phyloP scores from a whole-genome alignment of 495 filamentous ascomycete genomes.

The Xylaria longipes region DNA sequence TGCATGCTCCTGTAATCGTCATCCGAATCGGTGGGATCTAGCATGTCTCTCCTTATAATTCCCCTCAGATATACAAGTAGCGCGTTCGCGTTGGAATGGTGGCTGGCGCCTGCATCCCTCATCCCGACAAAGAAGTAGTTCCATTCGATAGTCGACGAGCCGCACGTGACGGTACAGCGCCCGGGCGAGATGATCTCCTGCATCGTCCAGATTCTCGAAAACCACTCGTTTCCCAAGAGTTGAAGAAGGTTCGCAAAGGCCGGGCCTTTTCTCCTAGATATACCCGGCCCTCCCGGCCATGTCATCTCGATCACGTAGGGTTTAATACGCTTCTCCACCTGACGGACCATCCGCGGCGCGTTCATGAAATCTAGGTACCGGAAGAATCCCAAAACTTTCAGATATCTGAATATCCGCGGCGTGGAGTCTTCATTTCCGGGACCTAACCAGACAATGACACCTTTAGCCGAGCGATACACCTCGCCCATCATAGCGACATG shows the following conservation, averaged over 20 bases:
- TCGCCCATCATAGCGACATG: slow-evolving; percentile 42
- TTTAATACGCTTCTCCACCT: not conserved
- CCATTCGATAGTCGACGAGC: slow-evolving; percentile 30
- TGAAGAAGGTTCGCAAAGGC: slow-evolving; percentile 22
- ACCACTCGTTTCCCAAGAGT: slow-evolving; percentile 29
- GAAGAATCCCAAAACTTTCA: not conserved
- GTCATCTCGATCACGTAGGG: not conserved
- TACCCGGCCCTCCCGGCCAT: not conserved
- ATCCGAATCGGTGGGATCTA: slow-evolving; percentile 29
- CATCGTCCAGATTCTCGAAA: slow-evolving; percentile 37
- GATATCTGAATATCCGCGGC: not conserved
- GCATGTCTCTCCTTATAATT: not conserved
- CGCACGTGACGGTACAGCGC: slow-evolving; percentile 29
- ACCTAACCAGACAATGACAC: slow-evolving; percentile 41
- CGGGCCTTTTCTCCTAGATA: slow-evolving; percentile 11
- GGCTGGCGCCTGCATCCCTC: slow-evolving; percentile 6
- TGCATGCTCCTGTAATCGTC: slow-evolving; percentile 28
- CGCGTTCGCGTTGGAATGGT: not conserved
- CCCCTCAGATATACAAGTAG: slow-evolving; percentile 21
- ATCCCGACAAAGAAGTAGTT: slow-evolving; percentile 14
- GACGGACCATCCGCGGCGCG: not conserved
- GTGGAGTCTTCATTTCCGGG: slow-evolving; percentile 8
- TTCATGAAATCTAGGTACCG: not conserved
- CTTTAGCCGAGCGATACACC: slow-evolving; percentile 38
- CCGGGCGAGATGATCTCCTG: slow-evolving; percentile 36